Evolutionary conservation across 2,329 filamentous ascomycete species (phyloP).

Genomic region (Sclerotiophoma versabilis): DNA sequence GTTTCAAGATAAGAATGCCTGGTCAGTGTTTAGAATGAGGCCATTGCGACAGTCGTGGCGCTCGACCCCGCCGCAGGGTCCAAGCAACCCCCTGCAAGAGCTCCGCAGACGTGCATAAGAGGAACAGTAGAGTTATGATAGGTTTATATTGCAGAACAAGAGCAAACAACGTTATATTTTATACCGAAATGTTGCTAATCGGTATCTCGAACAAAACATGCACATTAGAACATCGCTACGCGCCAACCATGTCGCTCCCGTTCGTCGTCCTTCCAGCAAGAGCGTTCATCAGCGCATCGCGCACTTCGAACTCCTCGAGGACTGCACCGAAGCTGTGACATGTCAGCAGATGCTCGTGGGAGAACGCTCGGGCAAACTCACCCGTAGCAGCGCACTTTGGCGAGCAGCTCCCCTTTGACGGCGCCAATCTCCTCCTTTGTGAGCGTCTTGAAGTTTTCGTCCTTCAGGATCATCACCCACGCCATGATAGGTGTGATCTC

Average conservation of each 20-base stretch:
- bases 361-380: conserved; percentile 57
- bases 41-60: conserved; percentile 20
- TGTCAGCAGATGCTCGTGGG: conserved; percentile 12
- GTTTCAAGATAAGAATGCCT: conserved; percentile 12
- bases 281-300: conserved; percentile 77
- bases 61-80: conserved; percentile 18
- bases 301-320: conserved; percentile 75
- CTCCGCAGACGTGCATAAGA: conserved; percentile 14
- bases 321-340: conserved; percentile 69
- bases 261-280: conserved; percentile 63
- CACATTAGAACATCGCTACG: conserved; percentile 1
- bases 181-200: conserved; percentile 15
- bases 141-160: conserved; percentile 15
- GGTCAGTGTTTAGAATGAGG: conserved; percentile 17
- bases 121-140: conserved; percentile 17
- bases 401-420: conserved; percentile 75
- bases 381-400: conserved; percentile 93
- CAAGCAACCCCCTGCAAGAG: conserved; percentile 1
- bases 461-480: conserved; percentile 78
- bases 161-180: conserved; percentile 33
- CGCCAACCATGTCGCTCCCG: not conserved
- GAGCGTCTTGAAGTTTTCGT: conserved; percentile 67
- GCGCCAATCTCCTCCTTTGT: conserved; percentile 71
- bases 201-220: not conserved
- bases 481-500: conserved; percentile 97